Percentiles rank a stretch among this genome's conserved stretches.
phyloP scores from a whole-genome alignment of 139 green algal species.

The Chlamydomonas applanata region DNA sequence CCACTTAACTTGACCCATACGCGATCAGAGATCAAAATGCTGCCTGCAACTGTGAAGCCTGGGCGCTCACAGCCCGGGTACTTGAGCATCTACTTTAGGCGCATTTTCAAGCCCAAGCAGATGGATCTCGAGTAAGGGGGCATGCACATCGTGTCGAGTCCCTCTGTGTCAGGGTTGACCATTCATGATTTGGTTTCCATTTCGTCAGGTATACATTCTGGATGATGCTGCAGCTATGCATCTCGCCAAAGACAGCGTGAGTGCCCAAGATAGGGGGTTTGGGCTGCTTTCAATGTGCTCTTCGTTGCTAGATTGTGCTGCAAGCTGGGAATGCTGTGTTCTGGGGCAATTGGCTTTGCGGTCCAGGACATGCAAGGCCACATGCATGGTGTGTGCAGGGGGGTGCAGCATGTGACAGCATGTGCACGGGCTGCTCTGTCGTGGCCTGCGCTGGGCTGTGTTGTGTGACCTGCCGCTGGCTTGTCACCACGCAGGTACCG shows the following conservation, averaged over 20 bases:
- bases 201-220: constrained; percentile 87
- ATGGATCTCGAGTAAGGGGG: constrained; percentile 86
- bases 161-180: not conserved
- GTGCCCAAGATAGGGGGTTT: not conserved
- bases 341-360: not conserved
- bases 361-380: not conserved
- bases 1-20: too few relatives aligned
- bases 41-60: too few relatives aligned
- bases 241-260: constrained; percentile 89
- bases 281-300: not conserved
- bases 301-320: not conserved
- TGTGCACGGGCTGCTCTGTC: not conserved
- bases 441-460: not conserved
- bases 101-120: constrained; percentile 75
- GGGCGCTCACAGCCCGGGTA: not conserved
- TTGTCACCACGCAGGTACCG: constrained; percentile 70
- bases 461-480: not conserved
- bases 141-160: not conserved
- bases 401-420: not conserved
- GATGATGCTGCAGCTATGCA: constrained; percentile 92
- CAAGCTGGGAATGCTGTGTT: not conserved
- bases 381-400: not conserved
- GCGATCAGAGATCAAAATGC: too few relatives aligned
- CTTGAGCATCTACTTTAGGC: constrained; percentile 63
- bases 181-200: not conserved